Evolutionary conservation across 805 yeast genomes (phyloP), one percentile per base, ranked within the genome.

Genomic region (Metschnikowia anglica): DNA sequence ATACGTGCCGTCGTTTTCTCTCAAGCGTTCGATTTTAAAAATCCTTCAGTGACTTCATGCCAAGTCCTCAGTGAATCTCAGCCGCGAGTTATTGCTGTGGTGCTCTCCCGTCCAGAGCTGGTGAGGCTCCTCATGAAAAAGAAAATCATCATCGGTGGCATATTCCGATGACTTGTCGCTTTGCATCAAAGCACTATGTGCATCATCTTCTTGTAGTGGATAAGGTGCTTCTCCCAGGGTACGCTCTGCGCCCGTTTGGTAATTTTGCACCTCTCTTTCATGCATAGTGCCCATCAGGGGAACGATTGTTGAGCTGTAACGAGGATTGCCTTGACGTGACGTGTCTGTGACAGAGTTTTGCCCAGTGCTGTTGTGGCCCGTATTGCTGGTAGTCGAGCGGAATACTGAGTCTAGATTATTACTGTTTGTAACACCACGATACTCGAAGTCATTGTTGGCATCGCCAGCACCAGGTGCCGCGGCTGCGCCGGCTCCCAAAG

Each of bases 381-480:
- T 41, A 27, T 41, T 44, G 24, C 32, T 46, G 4, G 38, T 47
- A 3, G 45, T 38, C 2, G 48, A 25, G 23, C 51, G 48, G 59
- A 70, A 70, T 10, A 70, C 62, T 1, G 73, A 61, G 39, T 69
- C 74, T 25, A 70, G 59, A 48, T 70, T 70, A 48, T 69, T 70
- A 44, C 57, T 63, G 49, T 68, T 69, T 37, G 72, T 60, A 17
- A 70, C 73, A 5, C 76, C 76, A 36, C 76, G 63, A 52, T 70
- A 70, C 39, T 56, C 66, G 41, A 65, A 70, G 43, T 66, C 76
- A 17, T 60, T 63, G 34, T 52, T 51, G 16, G 48, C 49, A 30
- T 44, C 32, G 5, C 19, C 51, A 6, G 39, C 25, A 17, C 35
- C 38, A 13, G 41, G 43, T 2, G 43, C 48, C 10, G 32, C 41